Conservation (phyloP, 2,329 filamentous ascomycete species). For the Hypoxylon sp. region DNA sequence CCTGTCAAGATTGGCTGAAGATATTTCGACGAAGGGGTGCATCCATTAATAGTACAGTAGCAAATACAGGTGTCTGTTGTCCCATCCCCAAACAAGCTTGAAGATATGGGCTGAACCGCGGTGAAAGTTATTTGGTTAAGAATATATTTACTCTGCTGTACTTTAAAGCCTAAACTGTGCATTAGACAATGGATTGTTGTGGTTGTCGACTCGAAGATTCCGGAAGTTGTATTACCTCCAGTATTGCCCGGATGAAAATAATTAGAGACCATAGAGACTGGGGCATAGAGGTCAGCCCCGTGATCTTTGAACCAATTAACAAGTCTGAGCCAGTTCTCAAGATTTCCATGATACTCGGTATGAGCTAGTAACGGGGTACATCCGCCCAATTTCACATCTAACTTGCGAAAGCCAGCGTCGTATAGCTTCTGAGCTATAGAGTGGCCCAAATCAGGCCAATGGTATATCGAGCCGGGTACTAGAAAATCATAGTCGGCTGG, state of each 20-base stretch:
- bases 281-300: constrained; percentile 8
- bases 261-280: not conserved
- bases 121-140: too few relatives aligned
- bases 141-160: too few relatives aligned
- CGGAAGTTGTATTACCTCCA: not conserved
- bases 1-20: not conserved
- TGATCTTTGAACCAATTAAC: constrained; percentile 13
- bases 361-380: not conserved
- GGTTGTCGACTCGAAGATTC: not conserved
- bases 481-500: constrained; percentile 5
- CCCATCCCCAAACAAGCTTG: constrained; percentile 4
- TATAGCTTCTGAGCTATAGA: constrained; percentile 12
- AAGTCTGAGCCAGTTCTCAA: not conserved
- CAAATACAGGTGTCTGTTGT: constrained; percentile 11
- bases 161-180: not conserved
- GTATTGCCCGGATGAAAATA: not conserved
- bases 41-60: constrained; percentile 8
- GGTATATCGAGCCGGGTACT: constrained; percentile 3
- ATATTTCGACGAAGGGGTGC: constrained; percentile 12
- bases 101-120: not conserved
- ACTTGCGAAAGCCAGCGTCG: constrained; percentile 12
- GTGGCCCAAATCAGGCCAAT: not conserved
- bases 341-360: accelerated
- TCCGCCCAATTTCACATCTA: not conserved
- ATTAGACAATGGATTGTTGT: not conserved